These are phyloP conservation scores for Hyphopichia burtonii DNA, from an alignment of 1,139 yeast species.

Conservation along the genomic window DNA sequence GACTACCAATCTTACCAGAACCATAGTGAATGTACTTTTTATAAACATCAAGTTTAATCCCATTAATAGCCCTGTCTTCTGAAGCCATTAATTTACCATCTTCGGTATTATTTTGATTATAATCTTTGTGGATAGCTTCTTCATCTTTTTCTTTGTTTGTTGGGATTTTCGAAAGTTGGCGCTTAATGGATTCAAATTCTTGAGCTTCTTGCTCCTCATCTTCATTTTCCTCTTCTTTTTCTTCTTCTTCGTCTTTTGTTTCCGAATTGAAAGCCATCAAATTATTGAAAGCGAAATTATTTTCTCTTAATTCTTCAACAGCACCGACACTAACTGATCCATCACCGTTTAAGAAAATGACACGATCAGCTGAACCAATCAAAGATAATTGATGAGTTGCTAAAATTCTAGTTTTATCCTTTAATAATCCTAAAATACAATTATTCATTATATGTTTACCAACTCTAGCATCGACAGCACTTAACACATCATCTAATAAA, in stretches of 20 bases:
- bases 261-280: constrained; percentile 50
- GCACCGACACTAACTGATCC: constrained; percentile 40
- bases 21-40: constrained; percentile 55
- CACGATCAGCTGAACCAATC: constrained; percentile 40
- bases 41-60: constrained; percentile 31
- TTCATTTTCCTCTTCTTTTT: constrained; percentile 15
- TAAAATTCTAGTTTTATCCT: constrained; percentile 39
- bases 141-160: constrained; percentile 20
- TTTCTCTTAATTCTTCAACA: constrained; percentile 31
- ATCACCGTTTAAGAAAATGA: constrained; percentile 39
- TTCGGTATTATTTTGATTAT: constrained; percentile 18
- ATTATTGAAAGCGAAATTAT: constrained; percentile 42
- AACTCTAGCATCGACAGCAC: constrained; percentile 52
- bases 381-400: constrained; percentile 50
- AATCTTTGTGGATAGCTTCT: constrained; percentile 18
- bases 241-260: constrained; percentile 18
- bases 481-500: constrained; percentile 45
- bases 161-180: constrained; percentile 14
- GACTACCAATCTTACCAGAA: constrained; percentile 42
- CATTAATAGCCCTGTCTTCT: constrained; percentile 41
- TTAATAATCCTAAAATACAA: constrained; percentile 35
- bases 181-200: constrained; percentile 17
- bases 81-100: constrained; percentile 33
- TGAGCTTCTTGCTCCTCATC: constrained; percentile 10
- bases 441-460: constrained; percentile 44